phyloP scores from a whole-genome alignment of 441 rosid genomes.

The Metrosideros polymorpha region DNA sequence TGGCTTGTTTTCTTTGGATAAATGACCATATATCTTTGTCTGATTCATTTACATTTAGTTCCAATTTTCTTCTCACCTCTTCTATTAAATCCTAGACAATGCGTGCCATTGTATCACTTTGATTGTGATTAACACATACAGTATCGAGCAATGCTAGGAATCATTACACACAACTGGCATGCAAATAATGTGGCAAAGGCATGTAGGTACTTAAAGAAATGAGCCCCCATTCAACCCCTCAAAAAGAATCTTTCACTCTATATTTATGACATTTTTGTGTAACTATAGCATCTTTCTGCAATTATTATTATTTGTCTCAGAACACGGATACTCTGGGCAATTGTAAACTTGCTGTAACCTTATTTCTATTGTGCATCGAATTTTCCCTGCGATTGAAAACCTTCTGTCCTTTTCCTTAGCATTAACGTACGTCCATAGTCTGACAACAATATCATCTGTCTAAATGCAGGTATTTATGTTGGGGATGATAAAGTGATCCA shows the following conservation, averaged over 20 bases:
- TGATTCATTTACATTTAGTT: neutral
- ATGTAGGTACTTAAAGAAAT: neutral
- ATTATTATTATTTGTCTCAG: neutral
- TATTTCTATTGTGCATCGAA: neutral
- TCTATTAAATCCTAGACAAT: neutral
- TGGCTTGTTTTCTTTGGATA: neutral
- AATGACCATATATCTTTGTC: neutral
- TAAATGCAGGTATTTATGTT: slow-evolving; percentile 55
- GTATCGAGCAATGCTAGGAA: neutral
- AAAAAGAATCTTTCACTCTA: neutral
- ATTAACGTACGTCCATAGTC: neutral
- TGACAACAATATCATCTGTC: neutral
- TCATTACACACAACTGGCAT: neutral
- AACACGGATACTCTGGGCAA: neutral
- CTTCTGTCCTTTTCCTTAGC: neutral
- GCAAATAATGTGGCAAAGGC: neutral
- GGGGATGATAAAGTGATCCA: slow-evolving; percentile 78
- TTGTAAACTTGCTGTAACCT: neutral
- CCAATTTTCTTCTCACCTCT: neutral
- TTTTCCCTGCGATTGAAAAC: neutral
- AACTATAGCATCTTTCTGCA: neutral
- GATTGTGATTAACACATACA: neutral
- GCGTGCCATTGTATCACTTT: neutral
- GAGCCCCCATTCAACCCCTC: neutral
- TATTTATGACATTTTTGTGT: neutral